phyloP scores from a whole-genome alignment of 2,329 filamentous ascomycete species.

The Trichoderma lentiforme region DNA sequence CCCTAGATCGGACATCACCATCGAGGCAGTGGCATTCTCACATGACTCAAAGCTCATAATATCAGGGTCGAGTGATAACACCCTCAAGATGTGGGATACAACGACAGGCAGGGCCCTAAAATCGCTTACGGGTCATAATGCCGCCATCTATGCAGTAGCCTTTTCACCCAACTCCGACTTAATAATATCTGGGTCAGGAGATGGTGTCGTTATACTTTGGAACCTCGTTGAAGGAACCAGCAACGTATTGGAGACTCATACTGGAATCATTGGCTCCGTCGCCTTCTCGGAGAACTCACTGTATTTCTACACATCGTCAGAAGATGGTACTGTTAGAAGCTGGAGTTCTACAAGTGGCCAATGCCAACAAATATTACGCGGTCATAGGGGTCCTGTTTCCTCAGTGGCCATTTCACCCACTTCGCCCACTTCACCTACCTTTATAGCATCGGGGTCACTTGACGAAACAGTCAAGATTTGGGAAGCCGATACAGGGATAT shows the following conservation, averaged over 20 bases:
- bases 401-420: too few relatives aligned
- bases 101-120: accelerated
- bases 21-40: not conserved
- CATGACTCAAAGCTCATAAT: not conserved
- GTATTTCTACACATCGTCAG: not conserved
- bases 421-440: not conserved
- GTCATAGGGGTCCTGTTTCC: not conserved
- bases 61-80: not conserved
- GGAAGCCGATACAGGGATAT: too few relatives aligned
- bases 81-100: not conserved
- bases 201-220: not conserved
- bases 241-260: too few relatives aligned
- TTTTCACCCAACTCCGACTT: not conserved
- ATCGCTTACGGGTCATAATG: not conserved
- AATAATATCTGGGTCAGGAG: not conserved
- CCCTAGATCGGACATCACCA: not conserved
- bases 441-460: not conserved
- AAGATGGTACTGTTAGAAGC: too few relatives aligned
- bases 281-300: not conserved
- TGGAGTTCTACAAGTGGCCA: not conserved
- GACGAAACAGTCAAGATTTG: not conserved
- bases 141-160: not conserved
- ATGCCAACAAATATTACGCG: not conserved
- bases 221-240: accelerated
- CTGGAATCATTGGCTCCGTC: too few relatives aligned